Evolutionary conservation across 2,329 filamentous ascomycete species (phyloP), one percentile per base, ranked within the genome.

Genomic region (Biscogniauxia sp.): DNA sequence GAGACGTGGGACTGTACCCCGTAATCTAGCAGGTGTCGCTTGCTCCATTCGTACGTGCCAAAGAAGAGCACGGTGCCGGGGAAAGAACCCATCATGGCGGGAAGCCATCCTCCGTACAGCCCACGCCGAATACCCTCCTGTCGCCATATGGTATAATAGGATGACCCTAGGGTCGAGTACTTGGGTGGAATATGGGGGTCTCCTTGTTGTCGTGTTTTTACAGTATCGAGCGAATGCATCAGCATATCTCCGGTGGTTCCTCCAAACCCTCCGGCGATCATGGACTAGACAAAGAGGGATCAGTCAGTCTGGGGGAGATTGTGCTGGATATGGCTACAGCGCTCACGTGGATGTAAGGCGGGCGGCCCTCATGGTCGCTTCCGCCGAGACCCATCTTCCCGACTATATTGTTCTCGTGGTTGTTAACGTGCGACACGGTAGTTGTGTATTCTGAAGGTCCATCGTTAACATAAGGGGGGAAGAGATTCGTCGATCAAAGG

Each of bases 181-280:
- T 91, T 96, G 1, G 95, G 90, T 20, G 95, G 95, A 62, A 97
- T 85, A 74, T 95, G 90, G 52, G 94, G 93, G 72, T 98, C 95
- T 71, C 94, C 95, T 78, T 99, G 95, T 76, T 99, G 96, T 69
- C 95, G 87, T 53, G 95, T 99, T 79, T 99, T 99, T 70, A 99
- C 95, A 0, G 95, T 99, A 76, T 99, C 95, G 72, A 99, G 85
- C 53, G 94, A 98, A 79, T 99, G 95, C 95, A 99, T 99, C 67
- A 99, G 81, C 84, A 99, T 90, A 76, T 99, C 95, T 61, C 96
- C 95, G 59, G 90, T 96, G 17, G 91, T 93, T 57, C 95, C 95
- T 72, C 96, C 95, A 57, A 96, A 81, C 62, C 94, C 95, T 72
- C 95, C 95, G 37, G 95, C 95, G 72, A 99, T 83, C 93, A 98